Percentiles rank a stretch among this genome's conserved stretches.
Conservation (phyloP, 1,139 yeast genomes). For the Pichia cactophila region DNA sequence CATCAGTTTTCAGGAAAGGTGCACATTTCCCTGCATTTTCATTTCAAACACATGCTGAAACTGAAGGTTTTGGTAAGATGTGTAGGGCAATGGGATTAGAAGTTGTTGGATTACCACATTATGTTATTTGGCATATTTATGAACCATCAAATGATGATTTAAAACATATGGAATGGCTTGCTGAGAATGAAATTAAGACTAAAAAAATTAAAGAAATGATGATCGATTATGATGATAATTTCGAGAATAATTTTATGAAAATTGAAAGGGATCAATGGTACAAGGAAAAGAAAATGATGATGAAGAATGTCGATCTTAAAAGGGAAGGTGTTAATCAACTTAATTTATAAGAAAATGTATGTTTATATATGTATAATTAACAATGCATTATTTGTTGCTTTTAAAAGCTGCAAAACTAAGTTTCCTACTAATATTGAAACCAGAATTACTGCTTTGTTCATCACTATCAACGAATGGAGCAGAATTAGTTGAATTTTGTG, state of each 20-base stretch:
- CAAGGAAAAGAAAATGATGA: conserved; percentile 53
- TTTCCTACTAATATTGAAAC: conserved; percentile 9
- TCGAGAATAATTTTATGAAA: conserved; percentile 72
- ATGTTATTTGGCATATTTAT: conserved; percentile 81
- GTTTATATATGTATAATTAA: neutral
- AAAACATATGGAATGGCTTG: conserved; percentile 96
- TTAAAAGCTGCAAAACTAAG: conserved; percentile 15
- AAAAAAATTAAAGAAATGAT: conserved; percentile 53
- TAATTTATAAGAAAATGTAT: too few relatives aligned
- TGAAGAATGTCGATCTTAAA: conserved; percentile 58
- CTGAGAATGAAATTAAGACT: conserved; percentile 75
- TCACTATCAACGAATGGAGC: neutral
- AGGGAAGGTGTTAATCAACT: neutral
- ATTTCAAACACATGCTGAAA: conserved; percentile 83
- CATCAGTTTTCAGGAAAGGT: conserved; percentile 74
- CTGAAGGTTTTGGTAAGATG: conserved; percentile 89
- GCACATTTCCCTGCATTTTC: conserved; percentile 86
- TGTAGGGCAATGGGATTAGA: conserved; percentile 70
- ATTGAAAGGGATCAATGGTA: conserved; percentile 57
- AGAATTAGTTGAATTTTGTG: conserved; percentile 3
- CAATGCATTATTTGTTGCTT: conserved; percentile 10
- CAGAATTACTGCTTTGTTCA: neutral
- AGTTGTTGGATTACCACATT: conserved; percentile 85
- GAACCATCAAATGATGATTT: conserved; percentile 91
- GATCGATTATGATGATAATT: conserved; percentile 63